Percentiles rank a stretch among this genome's conserved stretches.
phyloP scores from a whole-genome alignment of 2,329 filamentous ascomycete species.

The Xylaria sp. region DNA sequence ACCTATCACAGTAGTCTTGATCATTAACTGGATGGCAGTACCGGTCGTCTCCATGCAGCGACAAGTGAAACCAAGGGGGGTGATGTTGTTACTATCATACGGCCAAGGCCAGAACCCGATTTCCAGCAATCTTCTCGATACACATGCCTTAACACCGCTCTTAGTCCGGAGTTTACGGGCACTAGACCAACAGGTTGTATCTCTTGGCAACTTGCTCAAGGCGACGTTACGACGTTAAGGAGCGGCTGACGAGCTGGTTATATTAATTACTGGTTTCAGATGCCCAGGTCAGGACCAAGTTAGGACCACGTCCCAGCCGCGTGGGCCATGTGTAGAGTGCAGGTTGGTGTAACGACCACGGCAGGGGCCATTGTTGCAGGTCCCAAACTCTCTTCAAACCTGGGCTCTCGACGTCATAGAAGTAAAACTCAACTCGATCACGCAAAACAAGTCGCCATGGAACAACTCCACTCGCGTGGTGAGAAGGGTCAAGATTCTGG shows the following conservation, averaged over 20 bases:
- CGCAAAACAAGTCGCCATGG: constrained; percentile 10
- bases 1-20: not conserved
- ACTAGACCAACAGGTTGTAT: constrained; percentile 17
- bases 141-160: not conserved
- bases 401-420: constrained; percentile 27
- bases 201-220: constrained; percentile 17
- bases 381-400: constrained; percentile 11
- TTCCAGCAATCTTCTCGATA: not conserved
- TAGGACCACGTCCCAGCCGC: constrained; percentile 15
- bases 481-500: constrained; percentile 4
- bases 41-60: not conserved
- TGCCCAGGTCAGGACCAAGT: constrained; percentile 10
- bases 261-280: not conserved
- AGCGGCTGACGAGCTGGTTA: constrained; percentile 21
- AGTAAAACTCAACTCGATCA: constrained; percentile 9
- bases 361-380: constrained; percentile 15
- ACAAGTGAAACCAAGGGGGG: not conserved
- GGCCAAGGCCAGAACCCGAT: not conserved
- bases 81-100: constrained; percentile 9
- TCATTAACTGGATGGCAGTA: not conserved
- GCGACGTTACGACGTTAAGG: not conserved
- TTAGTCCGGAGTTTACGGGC: not conserved
- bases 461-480: constrained; percentile 4
- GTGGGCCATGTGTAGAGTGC: constrained; percentile 26
- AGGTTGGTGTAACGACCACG: constrained; percentile 15